Evolutionary conservation across 179 eudicot species (phyloP).

Genomic region (Silene coronaria): DNA sequence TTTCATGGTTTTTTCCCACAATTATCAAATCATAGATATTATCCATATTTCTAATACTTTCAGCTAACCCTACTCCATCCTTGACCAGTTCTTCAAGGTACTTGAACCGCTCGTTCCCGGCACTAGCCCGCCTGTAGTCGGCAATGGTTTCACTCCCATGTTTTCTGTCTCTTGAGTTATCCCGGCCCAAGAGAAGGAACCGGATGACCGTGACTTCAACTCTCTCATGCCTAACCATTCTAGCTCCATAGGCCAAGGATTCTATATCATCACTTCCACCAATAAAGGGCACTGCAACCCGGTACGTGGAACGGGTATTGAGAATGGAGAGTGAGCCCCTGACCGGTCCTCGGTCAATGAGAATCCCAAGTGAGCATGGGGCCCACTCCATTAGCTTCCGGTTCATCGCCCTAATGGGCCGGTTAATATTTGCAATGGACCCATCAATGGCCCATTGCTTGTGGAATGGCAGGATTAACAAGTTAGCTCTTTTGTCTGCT

Average conservation of each 20-base stretch:
- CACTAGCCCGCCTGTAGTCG: slow-evolving; percentile 28
- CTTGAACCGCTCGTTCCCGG: slow-evolving; percentile 34
- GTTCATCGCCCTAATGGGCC: slow-evolving; percentile 38
- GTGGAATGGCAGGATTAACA: slow-evolving; percentile 58
- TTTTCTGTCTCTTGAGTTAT: slow-evolving; percentile 42
- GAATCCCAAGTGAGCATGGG: slow-evolving; percentile 54
- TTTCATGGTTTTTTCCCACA: slow-evolving; percentile 45
- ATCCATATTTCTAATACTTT: slow-evolving; percentile 31
- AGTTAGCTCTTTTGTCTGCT: slow-evolving; percentile 35
- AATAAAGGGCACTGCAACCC: slow-evolving; percentile 45
- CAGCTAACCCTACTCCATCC: slow-evolving; percentile 51
- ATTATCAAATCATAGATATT: slow-evolving; percentile 39
- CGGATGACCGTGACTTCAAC: slow-evolving; percentile 48
- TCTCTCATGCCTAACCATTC: slow-evolving; percentile 45
- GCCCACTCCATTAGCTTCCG: slow-evolving; percentile 36
- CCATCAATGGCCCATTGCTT: slow-evolving; percentile 58
- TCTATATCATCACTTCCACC: slow-evolving; percentile 65
- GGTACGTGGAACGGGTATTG: slow-evolving; percentile 23
- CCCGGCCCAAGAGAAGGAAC: slow-evolving; percentile 44
- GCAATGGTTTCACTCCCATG: slow-evolving; percentile 38
- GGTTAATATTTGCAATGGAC: slow-evolving; percentile 25
- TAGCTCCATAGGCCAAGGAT: slow-evolving; percentile 45
- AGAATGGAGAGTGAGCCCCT: slow-evolving; percentile 32
- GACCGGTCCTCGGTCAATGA: slow-evolving; percentile 47
- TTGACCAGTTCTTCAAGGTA: slow-evolving; percentile 49